Evolutionary conservation across 805 yeast species (phyloP), one percentile per base, ranked within the genome.

Genomic region (Wickerhamomyces rabaulensis): DNA sequence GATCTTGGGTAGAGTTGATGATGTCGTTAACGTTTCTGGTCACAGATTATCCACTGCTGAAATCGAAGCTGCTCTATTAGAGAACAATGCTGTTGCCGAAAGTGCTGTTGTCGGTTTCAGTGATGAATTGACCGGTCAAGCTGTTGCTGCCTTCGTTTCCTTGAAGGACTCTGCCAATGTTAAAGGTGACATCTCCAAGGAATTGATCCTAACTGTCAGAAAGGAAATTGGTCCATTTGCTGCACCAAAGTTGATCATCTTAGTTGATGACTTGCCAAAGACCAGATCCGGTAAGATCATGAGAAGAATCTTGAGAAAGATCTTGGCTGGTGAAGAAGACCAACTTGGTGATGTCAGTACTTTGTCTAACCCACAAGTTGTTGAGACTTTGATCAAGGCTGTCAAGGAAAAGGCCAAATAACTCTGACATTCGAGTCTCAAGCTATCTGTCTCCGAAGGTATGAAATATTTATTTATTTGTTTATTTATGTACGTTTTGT

Each of bases 31-130:
- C 62, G 94, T 87, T 38, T 81, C 89, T 31, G 95, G 95, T 47
- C 95, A 87, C 70, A 75, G 95, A 64, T 73, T 87, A 58, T 85
- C 94, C n/a, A 87, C 95, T 41, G 89, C 95, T 33, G 95, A 87
- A 67, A 86, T 87, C 56, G 95, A 87, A 68, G 87, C 91, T 41
- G 90, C 92, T 7, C 70, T 87, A 51, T 74, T 84, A 54, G 92
- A 85, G 65, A 86, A 84, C 66, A 67, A 73, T 21, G 69, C 75
- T 41, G 90, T 87, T 44, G 79, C 84, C 39, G 95, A 86, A 66
- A 74, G 84, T 58, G 95, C 95, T 7, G 95, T 86, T 46, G 90
- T 87, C 55, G 95, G 95, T 44, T 80, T 81, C 67, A 78, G 79
- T 50, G 92, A 87, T 64, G 92, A 86, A 58, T 73, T 87, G 65